Percentiles rank a stretch among this genome's conserved stretches.
These are phyloP conservation scores for Rhizopogon salebrosus DNA, from an alignment of 768 basidiomycete genomes.

Conservation along the genomic window DNA sequence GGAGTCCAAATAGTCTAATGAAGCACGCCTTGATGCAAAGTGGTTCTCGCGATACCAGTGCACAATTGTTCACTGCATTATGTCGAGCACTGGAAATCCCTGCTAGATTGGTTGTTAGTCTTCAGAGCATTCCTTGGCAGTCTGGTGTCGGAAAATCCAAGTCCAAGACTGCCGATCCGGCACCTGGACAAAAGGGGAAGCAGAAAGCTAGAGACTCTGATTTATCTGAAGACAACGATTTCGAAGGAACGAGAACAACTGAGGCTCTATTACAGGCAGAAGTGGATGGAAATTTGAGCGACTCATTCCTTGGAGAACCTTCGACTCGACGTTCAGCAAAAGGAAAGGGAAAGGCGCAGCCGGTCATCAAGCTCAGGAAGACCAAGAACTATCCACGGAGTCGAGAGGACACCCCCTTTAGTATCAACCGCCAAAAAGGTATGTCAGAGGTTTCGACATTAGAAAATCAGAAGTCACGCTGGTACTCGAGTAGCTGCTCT, in stretches of 20 bases:
- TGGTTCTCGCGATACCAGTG: conserved; percentile 82
- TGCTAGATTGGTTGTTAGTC: conserved; percentile 79
- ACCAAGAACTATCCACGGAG: conserved; percentile 44
- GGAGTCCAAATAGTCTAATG: conserved; percentile 83
- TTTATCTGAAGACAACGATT: conserved; percentile 34
- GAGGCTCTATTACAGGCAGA: neutral
- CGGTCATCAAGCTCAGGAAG: conserved; percentile 56
- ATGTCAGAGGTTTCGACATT: neutral
- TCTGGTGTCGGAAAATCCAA: conserved; percentile 56
- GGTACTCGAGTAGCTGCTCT: conserved; percentile 20
- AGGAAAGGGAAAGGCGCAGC: conserved; percentile 52
- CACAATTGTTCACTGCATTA: conserved; percentile 87
- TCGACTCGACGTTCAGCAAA: conserved; percentile 38
- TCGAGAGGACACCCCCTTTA: conserved; percentile 27
- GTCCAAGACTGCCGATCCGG: conserved; percentile 28
- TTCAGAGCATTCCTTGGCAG: conserved; percentile 93
- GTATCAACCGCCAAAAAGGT: neutral
- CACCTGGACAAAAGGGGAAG: neutral
- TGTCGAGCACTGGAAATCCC: conserved; percentile 86
- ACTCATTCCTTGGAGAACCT: neutral
- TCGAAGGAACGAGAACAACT: conserved; percentile 25
- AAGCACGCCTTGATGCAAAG: conserved; percentile 80
- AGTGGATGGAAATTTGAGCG: neutral
- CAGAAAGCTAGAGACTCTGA: conserved; percentile 9
- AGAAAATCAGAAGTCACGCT: neutral